phyloP scores from a whole-genome alignment of 2,329 filamentous ascomycete species.

The Cyanodermella asteris region DNA sequence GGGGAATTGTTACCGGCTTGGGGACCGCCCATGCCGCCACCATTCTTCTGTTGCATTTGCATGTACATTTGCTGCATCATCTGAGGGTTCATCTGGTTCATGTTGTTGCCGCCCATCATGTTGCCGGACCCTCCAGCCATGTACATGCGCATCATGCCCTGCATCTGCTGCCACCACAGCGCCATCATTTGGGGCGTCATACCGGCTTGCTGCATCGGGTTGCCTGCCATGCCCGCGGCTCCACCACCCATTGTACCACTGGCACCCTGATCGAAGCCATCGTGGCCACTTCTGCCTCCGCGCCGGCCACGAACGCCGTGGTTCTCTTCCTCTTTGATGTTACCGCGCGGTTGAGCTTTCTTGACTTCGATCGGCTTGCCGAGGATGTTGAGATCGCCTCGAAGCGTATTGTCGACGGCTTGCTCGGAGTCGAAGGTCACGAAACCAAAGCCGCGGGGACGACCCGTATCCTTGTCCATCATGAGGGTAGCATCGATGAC shows the following conservation, averaged over 20 bases:
- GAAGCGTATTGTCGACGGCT: slow-evolving; percentile 78
- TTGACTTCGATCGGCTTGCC: slow-evolving; percentile 97
- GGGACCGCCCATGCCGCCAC: slow-evolving; percentile 17
- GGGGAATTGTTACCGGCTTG: slow-evolving; percentile 4
- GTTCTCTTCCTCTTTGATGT: slow-evolving; percentile 77
- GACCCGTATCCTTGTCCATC: slow-evolving; percentile 99
- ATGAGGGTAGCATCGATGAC: slow-evolving; percentile 95
- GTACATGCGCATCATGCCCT: slow-evolving; percentile 15
- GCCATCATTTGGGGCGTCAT: slow-evolving; percentile 97
- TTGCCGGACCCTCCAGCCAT: slow-evolving; percentile 11
- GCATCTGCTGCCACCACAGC: slow-evolving; percentile 53
- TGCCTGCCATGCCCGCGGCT: too few species aligned
- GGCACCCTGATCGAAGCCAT: slow-evolving; percentile 15
- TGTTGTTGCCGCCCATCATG: slow-evolving; percentile 22
- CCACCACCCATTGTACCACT: too few species aligned
- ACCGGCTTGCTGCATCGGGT: slow-evolving; percentile 16
- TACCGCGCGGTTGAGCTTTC: slow-evolving; percentile 86
- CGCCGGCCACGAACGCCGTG: slow-evolving; percentile 32
- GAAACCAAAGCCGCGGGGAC: slow-evolving; percentile 88
- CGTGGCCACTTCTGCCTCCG: slow-evolving; percentile 14
- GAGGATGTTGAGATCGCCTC: slow-evolving; percentile 69
- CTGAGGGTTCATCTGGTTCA: slow-evolving; percentile 29
- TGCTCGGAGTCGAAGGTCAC: slow-evolving; percentile 94
- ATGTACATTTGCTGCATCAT: slow-evolving; percentile 24
- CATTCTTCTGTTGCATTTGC: slow-evolving; percentile 20